Base-by-base conservation (phyloP, 306 rosid species). In the Bauhinia variegata region DNA sequence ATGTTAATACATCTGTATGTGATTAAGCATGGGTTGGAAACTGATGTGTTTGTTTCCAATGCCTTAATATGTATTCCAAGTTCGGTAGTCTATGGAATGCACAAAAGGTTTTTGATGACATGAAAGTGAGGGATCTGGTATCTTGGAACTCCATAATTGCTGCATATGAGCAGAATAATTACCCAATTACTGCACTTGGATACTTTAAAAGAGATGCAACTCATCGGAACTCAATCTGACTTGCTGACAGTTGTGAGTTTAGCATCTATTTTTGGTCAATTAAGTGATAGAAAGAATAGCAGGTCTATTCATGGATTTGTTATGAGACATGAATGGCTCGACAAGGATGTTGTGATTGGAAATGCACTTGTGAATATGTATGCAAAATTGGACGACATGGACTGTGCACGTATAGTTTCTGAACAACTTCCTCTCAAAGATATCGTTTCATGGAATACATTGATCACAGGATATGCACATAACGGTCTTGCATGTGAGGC, bases 401-500 rank as follows among this genome's bases (percentile, higher is more conserved):
- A 63, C 8, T 68, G 17, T 67, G 81, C 85, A 55, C 46, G 38
- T 11, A 38, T 39, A 13, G 66, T 76, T 67, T 80, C 76, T 57
- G 76, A 76, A 42, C 72, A 61, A 37, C 85, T 80, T 72, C 79
- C 70, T 30, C 6, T 30, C 13, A 72, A 60, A 72, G 85, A 80
- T 67, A 55, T 60, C 32, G 39, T 80, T 62, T 76, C 85, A 48
- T 80, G 85, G 85, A 80, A 80, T 76, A 80, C 85, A 23, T 56
- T 80, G 65, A 72, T 80, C 42, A 63, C 85, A 12, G 85, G 85
- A 62, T 76, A 72, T 72, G 32, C 67, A 49, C 85, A 80, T 57
- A 80, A 80, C 72, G 85, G 85, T 63, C 81, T 80, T 49, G 82
- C 85, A 63, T 72, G 76, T 67, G 85, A 80, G 49, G 81, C 76